Percentiles rank a stretch among this genome's conserved stretches.
Evolutionary conservation across 1,284 basidiomycete species (phyloP).

Genomic region (Malassezia sympodialis): DNA sequence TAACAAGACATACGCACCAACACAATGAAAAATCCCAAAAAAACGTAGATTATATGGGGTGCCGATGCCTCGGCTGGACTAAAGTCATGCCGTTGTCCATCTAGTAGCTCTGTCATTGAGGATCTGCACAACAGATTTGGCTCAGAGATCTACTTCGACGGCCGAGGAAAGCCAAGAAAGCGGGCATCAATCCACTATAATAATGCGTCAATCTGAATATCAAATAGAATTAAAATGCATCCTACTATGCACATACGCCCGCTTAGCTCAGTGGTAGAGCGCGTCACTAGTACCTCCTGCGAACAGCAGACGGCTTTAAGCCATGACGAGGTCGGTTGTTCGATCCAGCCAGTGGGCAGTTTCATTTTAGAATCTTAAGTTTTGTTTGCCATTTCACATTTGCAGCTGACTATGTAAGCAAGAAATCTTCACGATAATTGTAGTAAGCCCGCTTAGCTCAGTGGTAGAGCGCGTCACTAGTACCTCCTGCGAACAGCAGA

Average conservation of each 20-base stretch:
- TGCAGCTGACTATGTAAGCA: background rate
- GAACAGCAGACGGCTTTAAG: background rate
- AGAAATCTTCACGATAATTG: too few species aligned
- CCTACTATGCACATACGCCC: background rate
- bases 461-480: constrained; percentile 60
- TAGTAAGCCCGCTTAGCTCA: constrained; percentile 52
- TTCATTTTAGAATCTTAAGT: background rate
- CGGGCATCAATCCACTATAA: background rate
- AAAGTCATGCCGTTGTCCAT: constrained; percentile 23
- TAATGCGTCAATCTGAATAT: background rate
- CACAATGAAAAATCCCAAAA: constrained; percentile 41
- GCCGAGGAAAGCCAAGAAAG: background rate
- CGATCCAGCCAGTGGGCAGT: constrained; percentile 22
- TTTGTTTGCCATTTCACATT: too few species aligned
- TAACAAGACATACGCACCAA: constrained; percentile 14
- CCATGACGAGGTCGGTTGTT: constrained; percentile 22
- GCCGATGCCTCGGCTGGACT: constrained; percentile 42
- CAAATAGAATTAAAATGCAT: background rate
- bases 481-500: constrained; percentile 34
- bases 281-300: constrained; percentile 54
- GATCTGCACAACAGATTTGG: background rate
- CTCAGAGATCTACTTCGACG: background rate
- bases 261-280: constrained; percentile 59
- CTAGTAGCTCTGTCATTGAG: constrained; percentile 5
- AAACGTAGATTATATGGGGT: constrained; percentile 43